Base-by-base conservation (phyloP, 192 early-diverging fungal genomes). In the Geranomyces variabilis region DNA sequence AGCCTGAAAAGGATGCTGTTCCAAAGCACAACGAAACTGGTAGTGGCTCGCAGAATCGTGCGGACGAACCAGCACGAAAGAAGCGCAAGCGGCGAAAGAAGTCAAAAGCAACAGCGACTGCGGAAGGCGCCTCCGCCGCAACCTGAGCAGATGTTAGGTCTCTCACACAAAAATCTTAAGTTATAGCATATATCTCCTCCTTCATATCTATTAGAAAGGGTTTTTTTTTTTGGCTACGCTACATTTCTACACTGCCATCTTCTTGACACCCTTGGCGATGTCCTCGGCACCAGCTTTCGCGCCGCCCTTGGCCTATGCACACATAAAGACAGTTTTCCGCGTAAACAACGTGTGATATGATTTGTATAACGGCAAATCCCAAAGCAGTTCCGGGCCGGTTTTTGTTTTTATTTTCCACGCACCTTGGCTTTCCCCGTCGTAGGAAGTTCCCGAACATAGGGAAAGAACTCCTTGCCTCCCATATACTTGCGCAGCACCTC, bases 381-480 rank as follows among this genome's bases (percentile, higher is more conserved):
- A 57, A 24, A 26, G 24, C 9, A 57, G n/a, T n/a, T 60, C 9
- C 58, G 28, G 5, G 51, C 51, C 51, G 51, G 19, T 9, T 4
- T 26, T 4, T n/a, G n/a, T 53, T 34, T 57, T 22, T 8, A 66
- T 66, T 48, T 33, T 21, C 17, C 19, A 45, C 70, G 28, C 59
- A 72, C 70, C 71, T 74, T 74, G 41, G 66, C 55, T n/a, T 14
- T 53, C 7, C 49, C 64, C 36, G 36, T 41, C 5, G 5, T 41
- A 2, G 71, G 71, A 1, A 66, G 43, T 22, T 74, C 76, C 64
- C 63, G 69, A 46, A 79, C 87, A 71, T 89, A 99, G 15, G 95
- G 96, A 63, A 99, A 87, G 81, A 98, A 98, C 66, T 90, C 89
- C 55, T 87, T 85, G 47, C 93, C 93, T 56, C 91, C 93, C 95